Evolutionary conservation across 495 filamentous ascomycete genomes (phyloP), one percentile per base, ranked within the genome.

Genomic region (Penicillium salamii): DNA sequence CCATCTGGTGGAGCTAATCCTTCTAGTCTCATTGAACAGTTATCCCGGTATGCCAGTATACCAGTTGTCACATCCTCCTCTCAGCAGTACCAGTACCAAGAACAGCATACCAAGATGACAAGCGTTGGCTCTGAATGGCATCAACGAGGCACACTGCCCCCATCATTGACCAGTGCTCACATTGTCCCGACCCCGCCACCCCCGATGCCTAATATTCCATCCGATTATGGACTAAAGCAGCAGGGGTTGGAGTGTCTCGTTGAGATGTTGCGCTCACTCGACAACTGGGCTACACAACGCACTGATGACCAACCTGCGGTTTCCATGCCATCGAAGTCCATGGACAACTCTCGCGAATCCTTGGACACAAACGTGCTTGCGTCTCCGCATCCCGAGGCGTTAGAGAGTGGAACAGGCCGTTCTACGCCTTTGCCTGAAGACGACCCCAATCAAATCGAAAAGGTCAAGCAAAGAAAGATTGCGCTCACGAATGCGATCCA

Each of bases 381-480:
- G 64, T 68, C 79, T 3, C 79, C 79, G 13, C 68, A 70, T 28
- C 59, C 76, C 19, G 70, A 78, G 15, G 65, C 66, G 29, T 61
- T 64, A 5, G 87, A 88, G 13, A 82, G 80, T 1, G 85, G 80
- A 14, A 74, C 86, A 14, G 76, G 78, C 13, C 81, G 82, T 8
- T 87, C 88, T 8, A 91, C 90, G 0, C 88, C 91, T 6, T 54
- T 87, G 6, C 63, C 86, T 1, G 89, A 95, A 47, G 93, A 98
- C 60, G 95, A 99, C 54, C 91, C 90, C 2, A 87, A 79, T 35
- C 84, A 97, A 60, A 77, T 99, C 24, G 93, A 97, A 60, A 95
- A 86, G 63, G 90, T 88, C 42, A 97, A 97, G 73, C 88, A 90
- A 51, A 79, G 86, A 34, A 99, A 99, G 71, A 97, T 90, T 21